phyloP scores from a whole-genome alignment of 257 asterid species.

The Cordia subcordata region DNA sequence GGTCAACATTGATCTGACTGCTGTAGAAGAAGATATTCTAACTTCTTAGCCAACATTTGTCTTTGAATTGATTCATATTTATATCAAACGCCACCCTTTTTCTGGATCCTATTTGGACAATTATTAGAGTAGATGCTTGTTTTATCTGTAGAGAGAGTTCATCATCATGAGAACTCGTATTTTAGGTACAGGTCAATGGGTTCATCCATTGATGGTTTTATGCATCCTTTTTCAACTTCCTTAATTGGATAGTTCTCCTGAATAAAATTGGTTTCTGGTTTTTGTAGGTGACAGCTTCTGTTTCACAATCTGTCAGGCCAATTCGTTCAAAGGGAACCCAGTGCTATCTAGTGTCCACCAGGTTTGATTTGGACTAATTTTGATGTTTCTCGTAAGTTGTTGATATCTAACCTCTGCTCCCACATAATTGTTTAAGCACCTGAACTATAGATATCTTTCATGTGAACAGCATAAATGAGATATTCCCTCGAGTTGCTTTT shows the following conservation, averaged over 20 bases:
- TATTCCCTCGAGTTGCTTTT: constrained; percentile 65
- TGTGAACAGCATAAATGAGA: constrained; percentile 51
- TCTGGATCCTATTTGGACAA: too few relatives aligned
- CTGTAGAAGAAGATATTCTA: too few relatives aligned
- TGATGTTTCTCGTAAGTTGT: not conserved
- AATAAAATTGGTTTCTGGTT: constrained; percentile 8
- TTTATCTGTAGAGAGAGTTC: too few relatives aligned
- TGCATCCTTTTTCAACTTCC: too few relatives aligned
- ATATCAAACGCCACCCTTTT: too few relatives aligned
- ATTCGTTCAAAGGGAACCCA: constrained; percentile 46
- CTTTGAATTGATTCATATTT: too few relatives aligned
- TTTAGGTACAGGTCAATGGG: too few relatives aligned
- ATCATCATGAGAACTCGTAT: too few relatives aligned
- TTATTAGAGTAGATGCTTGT: too few relatives aligned
- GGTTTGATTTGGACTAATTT: constrained; percentile 33
- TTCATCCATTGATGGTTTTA: too few relatives aligned
- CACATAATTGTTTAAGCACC: constrained; percentile 6
- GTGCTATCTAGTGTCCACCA: constrained; percentile 54
- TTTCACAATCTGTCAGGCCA: constrained; percentile 51
- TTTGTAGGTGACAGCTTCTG: constrained; percentile 66
- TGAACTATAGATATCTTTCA: constrained; percentile 14
- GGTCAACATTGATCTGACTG: too few relatives aligned
- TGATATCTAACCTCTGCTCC: not conserved
- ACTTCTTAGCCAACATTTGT: too few relatives aligned
- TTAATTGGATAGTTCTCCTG: not conserved